These are phyloP conservation scores for Pythium biforme DNA, from an alignment of 352 stramenopile species.

Conservation along the genomic window DNA sequence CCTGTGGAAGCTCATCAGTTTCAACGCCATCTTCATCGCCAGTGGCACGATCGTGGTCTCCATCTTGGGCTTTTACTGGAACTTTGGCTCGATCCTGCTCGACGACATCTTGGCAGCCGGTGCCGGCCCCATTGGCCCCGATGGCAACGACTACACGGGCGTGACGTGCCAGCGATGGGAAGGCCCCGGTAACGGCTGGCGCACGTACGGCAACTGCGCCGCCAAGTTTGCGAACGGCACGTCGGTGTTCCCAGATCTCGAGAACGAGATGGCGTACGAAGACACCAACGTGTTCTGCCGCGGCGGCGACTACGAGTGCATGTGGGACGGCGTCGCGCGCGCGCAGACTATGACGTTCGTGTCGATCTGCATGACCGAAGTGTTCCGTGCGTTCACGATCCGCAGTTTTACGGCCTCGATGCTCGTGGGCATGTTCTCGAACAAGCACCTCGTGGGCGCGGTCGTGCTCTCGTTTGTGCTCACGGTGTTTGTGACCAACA, in stretches of 20 bases:
- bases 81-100: conserved; percentile 50
- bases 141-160: conserved; percentile 47
- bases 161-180: conserved; percentile 61
- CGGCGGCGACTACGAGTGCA: too few relatives aligned
- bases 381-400: conserved; percentile 71
- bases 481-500: conserved; percentile 52
- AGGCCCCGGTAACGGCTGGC: conserved; percentile 41
- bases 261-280: conserved; percentile 9
- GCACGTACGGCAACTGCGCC: conserved; percentile 53
- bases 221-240: conserved; percentile 39
- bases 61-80: conserved; percentile 69
- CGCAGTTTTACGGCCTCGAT: conserved; percentile 66
- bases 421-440: conserved; percentile 53
- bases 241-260: conserved; percentile 44
- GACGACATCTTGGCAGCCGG: conserved; percentile 54
- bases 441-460: conserved; percentile 61
- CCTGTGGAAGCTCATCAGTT: conserved; percentile 58
- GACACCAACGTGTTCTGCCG: too few relatives aligned
- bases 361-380: conserved; percentile 58
- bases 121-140: conserved; percentile 35
- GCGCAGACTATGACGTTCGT: conserved; percentile 80
- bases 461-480: conserved; percentile 57
- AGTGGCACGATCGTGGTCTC: conserved; percentile 46
- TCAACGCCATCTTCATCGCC: conserved; percentile 58
- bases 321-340: too few relatives aligned